Percentiles rank a stretch among this genome's conserved stretches.
These are phyloP conservation scores for Fusarium foetens DNA, from an alignment of 2,329 filamentous ascomycete species.

Conservation along the genomic window DNA sequence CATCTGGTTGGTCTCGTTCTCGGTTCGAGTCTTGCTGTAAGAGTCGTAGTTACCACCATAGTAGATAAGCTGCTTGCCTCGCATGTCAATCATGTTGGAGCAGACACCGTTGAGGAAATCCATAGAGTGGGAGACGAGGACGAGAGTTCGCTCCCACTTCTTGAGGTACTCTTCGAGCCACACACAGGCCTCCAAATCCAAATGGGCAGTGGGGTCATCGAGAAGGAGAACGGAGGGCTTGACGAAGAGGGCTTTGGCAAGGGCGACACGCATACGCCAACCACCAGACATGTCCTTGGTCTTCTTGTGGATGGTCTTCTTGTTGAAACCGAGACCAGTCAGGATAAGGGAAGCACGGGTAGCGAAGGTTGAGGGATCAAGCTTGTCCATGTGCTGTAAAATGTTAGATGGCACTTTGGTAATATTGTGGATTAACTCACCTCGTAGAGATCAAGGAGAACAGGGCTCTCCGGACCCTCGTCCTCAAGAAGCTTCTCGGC, in stretches of 20 bases:
- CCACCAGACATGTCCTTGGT: slow-evolving; percentile 99
- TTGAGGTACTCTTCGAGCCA: slow-evolving; percentile 99
- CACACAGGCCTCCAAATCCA: slow-evolving; percentile 99
- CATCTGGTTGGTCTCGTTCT: slow-evolving; percentile 98
- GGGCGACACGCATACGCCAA: slow-evolving; percentile 99
- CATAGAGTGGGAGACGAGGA: slow-evolving; percentile 97
- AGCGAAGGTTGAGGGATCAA: slow-evolving; percentile 97
- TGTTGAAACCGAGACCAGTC: slow-evolving; percentile 99
- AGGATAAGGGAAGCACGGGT: slow-evolving; percentile 96
- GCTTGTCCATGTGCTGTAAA: slow-evolving; percentile 90
- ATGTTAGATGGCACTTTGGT: slow-evolving; percentile 28
- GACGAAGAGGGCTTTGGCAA: slow-evolving; percentile 97
- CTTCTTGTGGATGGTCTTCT: slow-evolving; percentile 97
- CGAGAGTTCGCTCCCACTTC: slow-evolving; percentile 98
- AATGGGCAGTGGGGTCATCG: slow-evolving; percentile 97
- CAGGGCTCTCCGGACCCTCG: slow-evolving; percentile 88
- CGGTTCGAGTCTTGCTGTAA: slow-evolving; percentile 90
- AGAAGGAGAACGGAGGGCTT: slow-evolving; percentile 95
- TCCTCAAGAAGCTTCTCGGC: slow-evolving; percentile 92
- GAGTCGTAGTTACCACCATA: slow-evolving; percentile 99
- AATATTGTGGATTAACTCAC: slow-evolving; percentile 62
- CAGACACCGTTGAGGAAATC: slow-evolving; percentile 99
- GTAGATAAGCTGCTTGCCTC: slow-evolving; percentile 87
- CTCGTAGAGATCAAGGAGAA: slow-evolving; percentile 95
- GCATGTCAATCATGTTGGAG: slow-evolving; percentile 99